Evolutionary conservation across 1,284 basidiomycete species (phyloP).

Genomic region (Ceraceosorus guamensis): DNA sequence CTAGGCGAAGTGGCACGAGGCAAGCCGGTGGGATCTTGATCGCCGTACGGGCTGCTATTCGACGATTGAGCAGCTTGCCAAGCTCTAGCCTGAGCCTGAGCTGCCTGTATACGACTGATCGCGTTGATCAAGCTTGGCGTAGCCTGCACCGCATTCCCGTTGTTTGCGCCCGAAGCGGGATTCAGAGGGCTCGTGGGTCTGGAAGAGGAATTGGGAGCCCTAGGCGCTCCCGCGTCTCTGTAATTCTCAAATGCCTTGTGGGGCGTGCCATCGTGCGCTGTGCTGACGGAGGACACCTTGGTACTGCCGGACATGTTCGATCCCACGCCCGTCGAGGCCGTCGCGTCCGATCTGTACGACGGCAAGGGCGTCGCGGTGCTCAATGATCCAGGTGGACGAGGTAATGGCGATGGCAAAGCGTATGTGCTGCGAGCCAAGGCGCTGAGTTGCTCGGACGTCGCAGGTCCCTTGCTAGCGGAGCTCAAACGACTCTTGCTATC

Average conservation of each 20-base stretch:
- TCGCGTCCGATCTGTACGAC: constrained; percentile 16
- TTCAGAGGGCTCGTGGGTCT: constrained; percentile 11
- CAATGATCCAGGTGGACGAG: not conserved
- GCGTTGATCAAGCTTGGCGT: constrained; percentile 38
- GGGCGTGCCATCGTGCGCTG: constrained; percentile 6
- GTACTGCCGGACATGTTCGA: constrained; percentile 14
- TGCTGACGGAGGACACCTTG: constrained; percentile 8
- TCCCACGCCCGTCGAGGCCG: not conserved
- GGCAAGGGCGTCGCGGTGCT: constrained; percentile 10
- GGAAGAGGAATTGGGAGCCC: not conserved
- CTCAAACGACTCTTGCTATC: constrained; percentile 5
- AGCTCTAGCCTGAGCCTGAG: constrained; percentile 30
- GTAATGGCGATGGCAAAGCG: constrained; percentile 11
- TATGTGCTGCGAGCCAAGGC: constrained; percentile 5
- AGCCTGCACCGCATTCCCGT: constrained; percentile 19
- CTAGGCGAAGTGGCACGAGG: too few species aligned
- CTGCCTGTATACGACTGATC: constrained; percentile 33
- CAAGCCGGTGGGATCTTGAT: too few species aligned
- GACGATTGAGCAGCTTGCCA: constrained; percentile 19
- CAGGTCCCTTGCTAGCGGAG: constrained; percentile 8
- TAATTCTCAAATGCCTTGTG: constrained; percentile 15
- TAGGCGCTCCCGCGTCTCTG: constrained; percentile 10
- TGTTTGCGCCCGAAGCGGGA: constrained; percentile 1
- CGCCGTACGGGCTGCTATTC: too few species aligned
- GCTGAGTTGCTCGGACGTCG: constrained; percentile 12